Evolutionary conservation across 768 basidiomycete species (phyloP).

Genomic region (Boletellus ananiceps): DNA sequence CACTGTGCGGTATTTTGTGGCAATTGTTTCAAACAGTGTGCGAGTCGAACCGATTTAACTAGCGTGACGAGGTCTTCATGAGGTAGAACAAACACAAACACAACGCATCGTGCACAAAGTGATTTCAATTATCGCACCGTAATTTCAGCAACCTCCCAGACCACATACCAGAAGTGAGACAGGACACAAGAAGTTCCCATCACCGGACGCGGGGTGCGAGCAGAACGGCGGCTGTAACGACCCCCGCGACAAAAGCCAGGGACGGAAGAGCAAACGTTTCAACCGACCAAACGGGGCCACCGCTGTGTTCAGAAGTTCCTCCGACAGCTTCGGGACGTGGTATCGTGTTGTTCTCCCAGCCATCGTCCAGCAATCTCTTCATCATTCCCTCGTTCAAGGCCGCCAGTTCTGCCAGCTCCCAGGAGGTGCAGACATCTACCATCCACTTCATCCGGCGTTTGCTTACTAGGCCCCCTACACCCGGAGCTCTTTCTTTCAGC

Average conservation of each 20-base stretch:
- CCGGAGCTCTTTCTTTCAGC: conserved; percentile 77
- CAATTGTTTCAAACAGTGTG: neutral
- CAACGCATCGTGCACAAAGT: neutral
- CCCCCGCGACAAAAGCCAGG: conserved; percentile 43
- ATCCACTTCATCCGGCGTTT: conserved; percentile 90
- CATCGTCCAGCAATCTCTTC: conserved; percentile 65
- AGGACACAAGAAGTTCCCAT: conserved; percentile 3
- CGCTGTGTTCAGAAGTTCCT: conserved; percentile 18
- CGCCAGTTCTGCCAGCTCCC: conserved; percentile 80
- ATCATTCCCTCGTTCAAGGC: conserved; percentile 63
- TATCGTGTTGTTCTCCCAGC: conserved; percentile 71
- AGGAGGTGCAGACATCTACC: conserved; percentile 77
- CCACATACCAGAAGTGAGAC: conserved; percentile 9
- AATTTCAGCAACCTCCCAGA: neutral
- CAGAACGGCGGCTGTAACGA: conserved; percentile 33
- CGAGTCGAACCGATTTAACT: neutral
- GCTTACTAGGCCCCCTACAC: conserved; percentile 73
- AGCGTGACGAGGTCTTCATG: neutral
- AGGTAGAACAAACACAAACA: neutral
- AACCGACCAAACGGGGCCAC: conserved; percentile 3
- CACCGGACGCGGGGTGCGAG: conserved; percentile 31
- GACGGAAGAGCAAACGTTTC: conserved; percentile 25
- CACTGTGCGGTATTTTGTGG: neutral
- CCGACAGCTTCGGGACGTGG: conserved; percentile 42
- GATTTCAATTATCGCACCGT: neutral